Evolutionary conservation across 257 asterid genomes (phyloP).

Genomic region (Marsdenia floribunda): DNA sequence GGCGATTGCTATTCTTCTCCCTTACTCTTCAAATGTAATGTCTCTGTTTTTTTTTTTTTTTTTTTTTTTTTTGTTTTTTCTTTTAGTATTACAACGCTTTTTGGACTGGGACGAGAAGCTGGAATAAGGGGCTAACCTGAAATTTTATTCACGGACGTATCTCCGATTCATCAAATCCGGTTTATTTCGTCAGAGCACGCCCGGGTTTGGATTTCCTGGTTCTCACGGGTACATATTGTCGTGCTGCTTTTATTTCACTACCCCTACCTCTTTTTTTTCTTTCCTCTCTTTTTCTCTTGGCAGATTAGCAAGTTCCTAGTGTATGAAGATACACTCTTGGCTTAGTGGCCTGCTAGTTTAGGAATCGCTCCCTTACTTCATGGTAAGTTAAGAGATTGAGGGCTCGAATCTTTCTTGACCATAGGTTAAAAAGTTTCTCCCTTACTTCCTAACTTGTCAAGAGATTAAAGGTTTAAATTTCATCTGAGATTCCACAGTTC

Average conservation of each 20-base stretch:
- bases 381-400: too few relatives aligned
- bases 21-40: not conserved
- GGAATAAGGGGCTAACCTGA: slow-evolving; percentile 16
- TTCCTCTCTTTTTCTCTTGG: not conserved
- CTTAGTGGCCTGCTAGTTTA: too few relatives aligned
- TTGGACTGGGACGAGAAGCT: slow-evolving; percentile 23
- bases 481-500: too few relatives aligned
- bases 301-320: too few relatives aligned
- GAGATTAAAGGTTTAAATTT: too few relatives aligned
- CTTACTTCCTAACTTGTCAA: too few relatives aligned
- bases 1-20: not conserved
- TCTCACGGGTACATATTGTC: slow-evolving; percentile 8
- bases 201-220: slow-evolving; percentile 31
- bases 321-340: too few relatives aligned
- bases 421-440: too few relatives aligned
- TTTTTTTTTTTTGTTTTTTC: not conserved
- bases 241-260: not conserved
- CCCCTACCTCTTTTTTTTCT: not conserved
- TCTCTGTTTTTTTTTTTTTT: too few relatives aligned
- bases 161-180: slow-evolving; percentile 28
- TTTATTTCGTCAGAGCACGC: slow-evolving; percentile 16
- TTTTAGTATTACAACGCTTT: slow-evolving; percentile 6
- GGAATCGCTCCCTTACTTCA: too few relatives aligned
- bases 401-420: too few relatives aligned
- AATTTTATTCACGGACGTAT: slow-evolving; percentile 29